Evolutionary conservation across 2,329 filamentous ascomycete genomes (phyloP).

Genomic region (Fusarium annulatum): DNA sequence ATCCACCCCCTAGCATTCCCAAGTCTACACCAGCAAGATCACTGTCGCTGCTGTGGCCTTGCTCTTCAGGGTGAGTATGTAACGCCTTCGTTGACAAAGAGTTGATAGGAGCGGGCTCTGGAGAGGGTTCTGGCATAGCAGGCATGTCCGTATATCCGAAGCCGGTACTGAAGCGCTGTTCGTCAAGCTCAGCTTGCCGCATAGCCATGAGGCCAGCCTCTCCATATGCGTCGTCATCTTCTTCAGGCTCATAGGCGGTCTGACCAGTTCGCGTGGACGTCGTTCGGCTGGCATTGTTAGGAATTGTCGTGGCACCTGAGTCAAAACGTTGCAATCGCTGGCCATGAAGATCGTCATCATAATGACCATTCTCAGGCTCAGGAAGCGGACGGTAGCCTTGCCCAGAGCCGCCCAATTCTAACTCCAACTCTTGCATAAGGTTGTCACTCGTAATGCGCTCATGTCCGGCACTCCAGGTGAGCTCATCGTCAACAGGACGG

Average conservation of each 20-base stretch:
- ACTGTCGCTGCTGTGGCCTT: constrained; percentile 70
- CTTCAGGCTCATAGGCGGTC: constrained; percentile 42
- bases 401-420: constrained; percentile 57
- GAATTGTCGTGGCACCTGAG: constrained; percentile 61
- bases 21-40: constrained; percentile 79
- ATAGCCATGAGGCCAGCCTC: constrained; percentile 86
- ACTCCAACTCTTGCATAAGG: constrained; percentile 69
- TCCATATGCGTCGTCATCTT: constrained; percentile 88
- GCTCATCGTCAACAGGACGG: constrained; percentile 60
- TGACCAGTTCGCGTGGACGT: constrained; percentile 35
- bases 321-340: constrained; percentile 62
- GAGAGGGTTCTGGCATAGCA: constrained; percentile 40
- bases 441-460: constrained; percentile 61
- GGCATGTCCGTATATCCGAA: constrained; percentile 50
- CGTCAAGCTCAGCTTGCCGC: constrained; percentile 84
- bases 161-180: constrained; percentile 59
- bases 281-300: constrained; percentile 39
- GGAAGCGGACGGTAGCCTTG: constrained; percentile 51
- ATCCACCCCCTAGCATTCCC: constrained; percentile 79
- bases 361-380: constrained; percentile 58
- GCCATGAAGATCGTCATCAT: constrained; percentile 56
- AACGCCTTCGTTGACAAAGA: constrained; percentile 56
- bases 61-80: constrained; percentile 62
- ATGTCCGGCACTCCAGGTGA: constrained; percentile 55
- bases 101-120: constrained; percentile 40